phyloP scores from a whole-genome alignment of 2,329 filamentous ascomycete species.

The Fusarium sp. region DNA sequence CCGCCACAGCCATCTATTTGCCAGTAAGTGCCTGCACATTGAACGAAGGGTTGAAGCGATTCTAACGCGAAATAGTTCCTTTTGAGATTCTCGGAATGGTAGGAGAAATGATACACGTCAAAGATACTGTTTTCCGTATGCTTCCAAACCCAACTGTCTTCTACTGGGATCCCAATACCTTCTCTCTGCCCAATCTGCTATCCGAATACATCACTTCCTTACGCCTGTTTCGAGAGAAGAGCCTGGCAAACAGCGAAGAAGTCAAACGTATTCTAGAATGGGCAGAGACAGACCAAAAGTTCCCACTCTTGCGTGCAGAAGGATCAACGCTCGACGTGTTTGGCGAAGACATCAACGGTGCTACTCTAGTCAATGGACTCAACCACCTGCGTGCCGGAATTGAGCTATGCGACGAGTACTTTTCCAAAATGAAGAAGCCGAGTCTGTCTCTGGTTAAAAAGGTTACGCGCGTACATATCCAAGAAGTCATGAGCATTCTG shows the following conservation, averaged over 20 bases:
- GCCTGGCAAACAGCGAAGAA: slow-evolving; percentile 7
- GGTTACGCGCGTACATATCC: slow-evolving; percentile 28
- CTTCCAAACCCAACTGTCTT: slow-evolving; percentile 55
- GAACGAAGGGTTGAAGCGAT: fast-evolving
- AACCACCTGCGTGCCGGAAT: slow-evolving; percentile 24
- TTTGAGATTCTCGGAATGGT: slow-evolving; percentile 56
- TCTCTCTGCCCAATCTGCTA: slow-evolving; percentile 27
- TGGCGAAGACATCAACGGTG: slow-evolving; percentile 24
- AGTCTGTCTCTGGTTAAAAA: slow-evolving; percentile 15
- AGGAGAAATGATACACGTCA: slow-evolving; percentile 51
- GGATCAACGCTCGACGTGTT: slow-evolving; percentile 27
- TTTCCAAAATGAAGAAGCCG: slow-evolving; percentile 17
- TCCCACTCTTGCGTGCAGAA: slow-evolving; percentile 16
- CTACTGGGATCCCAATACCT: slow-evolving; percentile 37
- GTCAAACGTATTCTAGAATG: slow-evolving; percentile 18
- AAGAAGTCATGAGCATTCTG: slow-evolving; percentile 27
- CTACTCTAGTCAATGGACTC: slow-evolving; percentile 27
- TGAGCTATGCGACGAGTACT: slow-evolving; percentile 27
- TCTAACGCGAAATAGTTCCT: slow-evolving; percentile 6
- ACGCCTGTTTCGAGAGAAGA: not conserved
- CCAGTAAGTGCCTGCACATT: slow-evolving; percentile 6
- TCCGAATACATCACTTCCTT: slow-evolving; percentile 19
- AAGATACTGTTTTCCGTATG: slow-evolving; percentile 54
- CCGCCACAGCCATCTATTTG: slow-evolving; percentile 36
- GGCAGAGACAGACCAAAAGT: slow-evolving; percentile 24